Evolutionary conservation across 2,329 filamentous ascomycete genomes (phyloP).

Genomic region (Blastomyces emzantsi): DNA sequence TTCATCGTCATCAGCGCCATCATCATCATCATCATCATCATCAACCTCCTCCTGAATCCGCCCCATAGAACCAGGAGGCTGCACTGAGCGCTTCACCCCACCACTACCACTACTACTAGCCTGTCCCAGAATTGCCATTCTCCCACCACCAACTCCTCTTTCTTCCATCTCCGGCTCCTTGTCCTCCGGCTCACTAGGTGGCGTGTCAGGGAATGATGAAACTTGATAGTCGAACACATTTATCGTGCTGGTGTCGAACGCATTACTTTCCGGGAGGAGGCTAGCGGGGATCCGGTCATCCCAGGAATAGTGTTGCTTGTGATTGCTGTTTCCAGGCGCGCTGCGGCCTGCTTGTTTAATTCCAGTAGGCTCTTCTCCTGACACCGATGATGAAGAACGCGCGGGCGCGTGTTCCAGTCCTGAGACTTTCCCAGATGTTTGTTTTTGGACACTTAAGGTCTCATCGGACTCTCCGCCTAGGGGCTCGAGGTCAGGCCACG

Average conservation of each 20-base stretch:
- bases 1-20: neutral
- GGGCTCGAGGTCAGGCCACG: constrained; percentile 2
- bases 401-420: neutral
- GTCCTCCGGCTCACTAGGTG: constrained; percentile 17
- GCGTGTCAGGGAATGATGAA: constrained; percentile 22
- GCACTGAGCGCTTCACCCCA: neutral
- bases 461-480: neutral
- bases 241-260: neutral
- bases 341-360: neutral
- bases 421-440: neutral
- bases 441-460: neutral
- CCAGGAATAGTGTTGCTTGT: neutral
- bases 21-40: neutral
- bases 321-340: neutral
- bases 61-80: neutral
- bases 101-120: constrained; percentile 14
- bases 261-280: constrained; percentile 10
- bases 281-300: constrained; percentile 7
- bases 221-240: constrained; percentile 35
- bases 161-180: constrained; percentile 35
- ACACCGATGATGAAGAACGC: neutral
- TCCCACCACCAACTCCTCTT: constrained; percentile 15
- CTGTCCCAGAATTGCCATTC: constrained; percentile 20
- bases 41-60: neutral
- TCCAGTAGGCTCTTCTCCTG: neutral